Percentiles rank a stretch among this genome's conserved stretches.
phyloP scores from a whole-genome alignment of 768 basidiomycete species.

The Mrakia gelida region DNA sequence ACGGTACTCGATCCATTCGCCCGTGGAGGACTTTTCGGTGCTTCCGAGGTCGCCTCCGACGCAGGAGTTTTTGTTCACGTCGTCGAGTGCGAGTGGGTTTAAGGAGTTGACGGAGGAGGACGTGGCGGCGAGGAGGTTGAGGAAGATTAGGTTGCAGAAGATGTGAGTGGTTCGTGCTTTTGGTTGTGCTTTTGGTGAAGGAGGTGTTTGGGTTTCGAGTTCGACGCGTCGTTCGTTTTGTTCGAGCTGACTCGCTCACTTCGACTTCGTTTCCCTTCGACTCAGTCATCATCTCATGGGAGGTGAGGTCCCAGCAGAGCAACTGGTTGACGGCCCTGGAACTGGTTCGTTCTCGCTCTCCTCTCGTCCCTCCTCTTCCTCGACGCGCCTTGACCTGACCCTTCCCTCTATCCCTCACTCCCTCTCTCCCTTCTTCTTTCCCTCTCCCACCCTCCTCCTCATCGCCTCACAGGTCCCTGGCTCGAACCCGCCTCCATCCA shows the following conservation, averaged over 20 bases:
- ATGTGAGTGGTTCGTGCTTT: not conserved
- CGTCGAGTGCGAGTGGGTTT: not conserved
- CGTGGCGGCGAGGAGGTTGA: not conserved
- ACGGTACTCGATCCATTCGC: too few species aligned
- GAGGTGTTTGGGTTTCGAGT: not conserved
- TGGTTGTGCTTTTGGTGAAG: not conserved
- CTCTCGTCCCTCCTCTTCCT: not conserved
- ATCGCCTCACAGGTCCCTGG: not conserved
- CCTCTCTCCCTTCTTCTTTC: not conserved
- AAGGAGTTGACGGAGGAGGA: not conserved
- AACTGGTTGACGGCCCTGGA: slow-evolving; percentile 2
- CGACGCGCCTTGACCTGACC: not conserved
- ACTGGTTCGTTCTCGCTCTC: not conserved
- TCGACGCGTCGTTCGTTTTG: not conserved
- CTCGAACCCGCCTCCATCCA: slow-evolving; percentile 1
- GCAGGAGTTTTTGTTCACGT: not conserved
- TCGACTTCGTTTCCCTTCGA: too few species aligned
- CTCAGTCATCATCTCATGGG: slow-evolving; percentile 14
- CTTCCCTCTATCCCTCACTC: not conserved
- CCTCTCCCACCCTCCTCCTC: not conserved
- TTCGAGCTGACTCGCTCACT: not conserved
- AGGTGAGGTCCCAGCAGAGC: not conserved
- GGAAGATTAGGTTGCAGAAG: slow-evolving; percentile 5
- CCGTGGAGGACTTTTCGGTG: too few species aligned
- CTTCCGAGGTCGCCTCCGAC: too few species aligned